Percentiles rank a stretch among this genome's conserved stretches.
Evolutionary conservation across 1,284 basidiomycete species (phyloP).

Genomic region (Ustilago xerochloae): DNA sequence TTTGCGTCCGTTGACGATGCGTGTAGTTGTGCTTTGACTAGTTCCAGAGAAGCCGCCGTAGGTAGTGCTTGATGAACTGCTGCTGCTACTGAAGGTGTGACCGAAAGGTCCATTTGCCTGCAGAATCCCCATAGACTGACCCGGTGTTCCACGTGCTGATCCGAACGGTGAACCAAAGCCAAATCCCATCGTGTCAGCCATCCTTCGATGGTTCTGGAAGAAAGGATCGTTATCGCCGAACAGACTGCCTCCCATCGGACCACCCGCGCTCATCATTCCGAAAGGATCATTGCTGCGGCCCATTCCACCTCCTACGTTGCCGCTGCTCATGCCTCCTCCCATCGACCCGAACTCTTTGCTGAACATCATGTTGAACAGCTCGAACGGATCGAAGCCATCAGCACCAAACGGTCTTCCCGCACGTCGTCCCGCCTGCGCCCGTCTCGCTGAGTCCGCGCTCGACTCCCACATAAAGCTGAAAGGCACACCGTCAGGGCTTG

Average conservation of each 20-base stretch:
- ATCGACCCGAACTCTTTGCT: constrained; percentile 36
- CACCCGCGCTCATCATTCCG: constrained; percentile 8
- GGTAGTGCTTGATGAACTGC: constrained; percentile 17
- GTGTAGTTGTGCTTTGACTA: constrained; percentile 49
- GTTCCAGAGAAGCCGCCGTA: constrained; percentile 27
- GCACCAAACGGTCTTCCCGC: constrained; percentile 49
- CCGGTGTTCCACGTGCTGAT: background rate
- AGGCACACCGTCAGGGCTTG: constrained; percentile 50
- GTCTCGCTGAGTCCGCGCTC: constrained; percentile 59
- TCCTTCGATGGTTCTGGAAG: constrained; percentile 50
- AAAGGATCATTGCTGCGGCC: constrained; percentile 16
- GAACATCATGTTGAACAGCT: constrained; percentile 65
- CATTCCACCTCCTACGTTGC: too few species aligned
- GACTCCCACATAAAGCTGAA: constrained; percentile 63
- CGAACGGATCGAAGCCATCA: constrained; percentile 59
- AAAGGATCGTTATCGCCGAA: constrained; percentile 50
- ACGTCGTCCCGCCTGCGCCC: constrained; percentile 48
- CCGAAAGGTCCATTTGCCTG: constrained; percentile 13
- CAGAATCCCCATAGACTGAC: constrained; percentile 16
- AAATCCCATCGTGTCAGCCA: constrained; percentile 51
- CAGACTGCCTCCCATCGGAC: constrained; percentile 20
- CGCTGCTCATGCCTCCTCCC: constrained; percentile 13
- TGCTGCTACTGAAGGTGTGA: constrained; percentile 3
- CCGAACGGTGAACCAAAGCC: constrained; percentile 37
- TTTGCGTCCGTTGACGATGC: constrained; percentile 55